These are phyloP conservation scores for Boletus sp. DNA, from an alignment of 1,284 basidiomycete species.

Conservation along the genomic window DNA sequence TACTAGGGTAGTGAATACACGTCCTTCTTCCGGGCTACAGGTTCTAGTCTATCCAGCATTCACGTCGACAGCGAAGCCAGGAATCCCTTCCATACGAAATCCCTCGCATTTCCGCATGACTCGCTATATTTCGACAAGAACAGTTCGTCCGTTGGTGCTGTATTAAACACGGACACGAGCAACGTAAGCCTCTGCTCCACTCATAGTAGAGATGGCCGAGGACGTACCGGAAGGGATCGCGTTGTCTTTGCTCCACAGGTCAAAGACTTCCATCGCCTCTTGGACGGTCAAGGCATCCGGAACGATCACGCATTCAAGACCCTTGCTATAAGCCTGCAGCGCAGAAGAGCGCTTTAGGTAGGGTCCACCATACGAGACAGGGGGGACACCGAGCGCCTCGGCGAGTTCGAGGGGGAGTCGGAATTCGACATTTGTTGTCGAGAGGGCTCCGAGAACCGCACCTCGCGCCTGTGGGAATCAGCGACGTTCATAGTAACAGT, in stretches of 20 bases:
- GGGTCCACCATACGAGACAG: slow-evolving; percentile 38
- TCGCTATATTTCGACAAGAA: slow-evolving; percentile 74
- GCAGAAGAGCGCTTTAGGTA: slow-evolving; percentile 48
- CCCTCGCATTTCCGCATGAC: slow-evolving; percentile 66
- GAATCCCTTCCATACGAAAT: slow-evolving; percentile 72
- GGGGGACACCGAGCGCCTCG: slow-evolving; percentile 46
- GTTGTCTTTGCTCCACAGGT: slow-evolving; percentile 61
- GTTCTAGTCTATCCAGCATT: slow-evolving; percentile 1
- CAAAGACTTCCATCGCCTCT: slow-evolving; percentile 67
- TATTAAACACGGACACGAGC: neutral
- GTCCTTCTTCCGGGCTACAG: too few species aligned
- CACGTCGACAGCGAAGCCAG: slow-evolving; percentile 40
- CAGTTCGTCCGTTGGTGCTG: slow-evolving; percentile 55
- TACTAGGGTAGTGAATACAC: too few species aligned
- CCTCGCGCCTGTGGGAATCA: slow-evolving; percentile 48
- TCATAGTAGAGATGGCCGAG: neutral
- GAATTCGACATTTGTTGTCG: slow-evolving; percentile 51
- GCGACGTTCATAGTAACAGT: neutral
- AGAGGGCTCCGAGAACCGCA: slow-evolving; percentile 65
- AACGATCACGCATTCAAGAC: slow-evolving; percentile 51
- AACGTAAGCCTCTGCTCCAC: neutral
- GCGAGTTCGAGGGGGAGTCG: slow-evolving; percentile 54
- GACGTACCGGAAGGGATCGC: slow-evolving; percentile 27
- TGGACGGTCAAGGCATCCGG: slow-evolving; percentile 53
- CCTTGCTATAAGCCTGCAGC: slow-evolving; percentile 49